Base-by-base conservation (phyloP, 768 basidiomycete species). In the Scleroderma citrinum region DNA sequence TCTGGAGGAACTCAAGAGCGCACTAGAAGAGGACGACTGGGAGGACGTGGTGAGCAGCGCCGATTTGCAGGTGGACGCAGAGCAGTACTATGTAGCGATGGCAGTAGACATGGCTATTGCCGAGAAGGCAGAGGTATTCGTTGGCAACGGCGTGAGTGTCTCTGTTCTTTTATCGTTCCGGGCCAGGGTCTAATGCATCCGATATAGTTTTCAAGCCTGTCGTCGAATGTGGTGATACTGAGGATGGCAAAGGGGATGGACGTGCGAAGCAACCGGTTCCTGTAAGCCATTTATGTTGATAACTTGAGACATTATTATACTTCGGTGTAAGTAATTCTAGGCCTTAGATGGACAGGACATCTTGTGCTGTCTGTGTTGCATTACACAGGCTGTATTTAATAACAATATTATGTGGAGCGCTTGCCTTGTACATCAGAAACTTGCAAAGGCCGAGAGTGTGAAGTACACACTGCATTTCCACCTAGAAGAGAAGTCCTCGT, bases 101-200 rank as follows among this genome's bases (percentile, higher is more conserved):
- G 79, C 77, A 1, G 71, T 81, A 32, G 81, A 82, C 58, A 82
- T 83, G 81, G 76, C 73, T 11, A 71, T 83, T 21, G 81, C 76
- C 1, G 71, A 77, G 57, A 65, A 68, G 42, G 79, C 79, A 1
- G 76, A 82, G 55, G 76, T 81, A 36, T 82, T 81, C 57, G 64
- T 82, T 7, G 81, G 81, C 0, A 83, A 82, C 54, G 80, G 81
- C 48, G 79, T 81, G 42, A 57, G 77, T 72, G 3, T 14, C 43
- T n/a, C 29, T 44, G 13, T 26, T 38, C 30, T 30, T 12, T 19
- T 1, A 7, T n/a, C 7, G 31, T 24, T 6, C 24, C 6, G n/a
- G 12, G 12, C 6, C 13, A 12, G 34, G 6, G 4, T 4, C 34
- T 35, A 12, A 35, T 12, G 34, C 34, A 12, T n/a, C 5, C 34